Evolutionary conservation across 257 asterid species (phyloP).

Genomic region (Agastache rugosa): DNA sequence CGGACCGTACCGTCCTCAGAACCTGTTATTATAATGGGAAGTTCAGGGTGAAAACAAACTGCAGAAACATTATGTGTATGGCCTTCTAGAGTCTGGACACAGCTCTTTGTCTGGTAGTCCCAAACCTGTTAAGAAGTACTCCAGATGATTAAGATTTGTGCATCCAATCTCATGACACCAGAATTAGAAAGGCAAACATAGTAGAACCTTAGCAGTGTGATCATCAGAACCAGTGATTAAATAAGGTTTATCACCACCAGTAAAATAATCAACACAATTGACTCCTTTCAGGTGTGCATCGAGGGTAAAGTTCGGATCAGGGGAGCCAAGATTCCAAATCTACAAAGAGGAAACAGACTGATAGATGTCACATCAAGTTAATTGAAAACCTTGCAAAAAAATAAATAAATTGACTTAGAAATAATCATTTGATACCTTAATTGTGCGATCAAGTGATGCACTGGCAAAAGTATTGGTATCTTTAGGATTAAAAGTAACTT

Average conservation of each 20-base stretch:
- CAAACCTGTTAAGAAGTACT: constrained; percentile 71
- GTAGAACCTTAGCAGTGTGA: constrained; percentile 94
- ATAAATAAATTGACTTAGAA: not conserved
- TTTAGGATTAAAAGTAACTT: constrained; percentile 97
- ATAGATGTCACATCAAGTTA: constrained; percentile 19
- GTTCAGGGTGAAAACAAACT: constrained; percentile 98
- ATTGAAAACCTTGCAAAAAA: constrained; percentile 11
- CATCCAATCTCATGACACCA: constrained; percentile 28
- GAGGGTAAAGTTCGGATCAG: constrained; percentile 97
- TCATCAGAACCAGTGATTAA: constrained; percentile 97
- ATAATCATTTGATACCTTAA: constrained; percentile 63
- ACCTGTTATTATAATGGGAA: constrained; percentile 95
- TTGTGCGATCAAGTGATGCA: constrained; percentile 97
- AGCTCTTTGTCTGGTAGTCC: constrained; percentile 99
- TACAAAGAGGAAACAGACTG: constrained; percentile 42
- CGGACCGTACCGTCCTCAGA: constrained; percentile 99
- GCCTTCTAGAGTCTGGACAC: constrained; percentile 98
- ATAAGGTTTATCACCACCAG: constrained; percentile 98
- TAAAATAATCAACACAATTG: constrained; percentile 95
- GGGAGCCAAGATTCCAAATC: constrained; percentile 99
- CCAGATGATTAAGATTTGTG: constrained; percentile 20
- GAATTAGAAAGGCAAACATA: constrained; percentile 29
- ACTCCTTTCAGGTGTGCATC: constrained; percentile 98
- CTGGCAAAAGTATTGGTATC: constrained; percentile 99
- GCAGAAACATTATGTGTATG: constrained; percentile 99